phyloP scores from a whole-genome alignment of 1,284 basidiomycete genomes.

The Tilletia walkeri region DNA sequence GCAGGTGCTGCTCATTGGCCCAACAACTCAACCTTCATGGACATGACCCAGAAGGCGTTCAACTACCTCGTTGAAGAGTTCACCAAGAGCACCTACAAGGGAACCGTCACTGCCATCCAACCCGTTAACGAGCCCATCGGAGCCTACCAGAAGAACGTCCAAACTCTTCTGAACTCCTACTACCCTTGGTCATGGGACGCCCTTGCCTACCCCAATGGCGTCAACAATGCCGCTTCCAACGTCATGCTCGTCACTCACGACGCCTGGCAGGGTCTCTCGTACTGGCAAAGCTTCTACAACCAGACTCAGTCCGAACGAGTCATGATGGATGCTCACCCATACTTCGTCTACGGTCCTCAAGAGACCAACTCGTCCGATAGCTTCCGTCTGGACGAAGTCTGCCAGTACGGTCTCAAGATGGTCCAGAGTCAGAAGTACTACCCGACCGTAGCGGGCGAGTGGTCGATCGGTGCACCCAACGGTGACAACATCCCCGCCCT shows the following conservation, averaged over 20 bases:
- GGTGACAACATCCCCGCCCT: constrained; percentile 34
- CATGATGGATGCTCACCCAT: constrained; percentile 43
- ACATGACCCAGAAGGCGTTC: constrained; percentile 17
- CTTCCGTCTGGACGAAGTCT: constrained; percentile 37
- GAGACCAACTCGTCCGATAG: constrained; percentile 34
- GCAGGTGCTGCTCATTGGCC: constrained; percentile 18
- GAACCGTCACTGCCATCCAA: constrained; percentile 22
- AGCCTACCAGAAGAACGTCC: constrained; percentile 13
- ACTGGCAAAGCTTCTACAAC: constrained; percentile 34
- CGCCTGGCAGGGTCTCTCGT: constrained; percentile 22
- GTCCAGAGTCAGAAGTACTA: constrained; percentile 36
- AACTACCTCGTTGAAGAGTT: constrained; percentile 20
- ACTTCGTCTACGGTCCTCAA: constrained; percentile 44
- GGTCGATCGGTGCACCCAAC: constrained; percentile 37
- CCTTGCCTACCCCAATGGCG: constrained; percentile 14
- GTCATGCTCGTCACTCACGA: constrained; percentile 24
- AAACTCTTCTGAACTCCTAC: constrained; percentile 21
- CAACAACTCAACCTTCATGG: constrained; percentile 9
- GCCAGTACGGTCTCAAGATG: constrained; percentile 29
- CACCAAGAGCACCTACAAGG: constrained; percentile 19
- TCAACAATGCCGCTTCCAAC: not conserved
- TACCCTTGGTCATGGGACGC: constrained; percentile 25
- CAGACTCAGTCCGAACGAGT: constrained; percentile 35
- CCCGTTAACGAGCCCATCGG: constrained; percentile 18
- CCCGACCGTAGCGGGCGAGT: constrained; percentile 43